A percentile compares a stretch with the other conserved stretches of the same genome.
Evolutionary conservation across 495 filamentous ascomycete genomes (phyloP).

Genomic region (Penicillium manginii): DNA sequence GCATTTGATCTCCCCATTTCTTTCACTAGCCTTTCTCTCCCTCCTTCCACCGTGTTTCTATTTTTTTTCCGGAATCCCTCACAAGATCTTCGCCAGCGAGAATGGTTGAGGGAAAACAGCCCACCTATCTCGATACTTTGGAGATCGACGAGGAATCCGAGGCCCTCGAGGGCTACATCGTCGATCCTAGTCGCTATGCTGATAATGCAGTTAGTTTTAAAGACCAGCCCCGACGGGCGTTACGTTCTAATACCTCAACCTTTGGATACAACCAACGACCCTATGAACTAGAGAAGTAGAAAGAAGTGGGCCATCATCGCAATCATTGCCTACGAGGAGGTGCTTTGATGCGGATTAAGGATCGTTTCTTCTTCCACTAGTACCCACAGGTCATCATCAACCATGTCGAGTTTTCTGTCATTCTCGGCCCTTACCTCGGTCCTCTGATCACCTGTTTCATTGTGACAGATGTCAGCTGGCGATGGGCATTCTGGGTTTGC

Average conservation of each 20-base stretch:
- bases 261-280: constrained; percentile 13
- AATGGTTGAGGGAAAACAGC: constrained; percentile 1
- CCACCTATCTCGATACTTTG: background rate
- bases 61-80: background rate
- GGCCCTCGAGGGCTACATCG: constrained; percentile 21
- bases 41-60: background rate
- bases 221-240: constrained; percentile 14
- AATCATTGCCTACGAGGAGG: constrained; percentile 18
- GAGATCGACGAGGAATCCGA: constrained; percentile 18
- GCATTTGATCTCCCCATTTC: background rate
- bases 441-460: constrained; percentile 15
- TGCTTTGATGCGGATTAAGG: constrained; percentile 15
- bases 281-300: constrained; percentile 13
- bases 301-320: constrained; percentile 13
- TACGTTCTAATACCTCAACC: constrained; percentile 24
- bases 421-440: constrained; percentile 13
- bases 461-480: constrained; percentile 11
- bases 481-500: constrained; percentile 16
- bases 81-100: background rate
- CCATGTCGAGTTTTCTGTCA: constrained; percentile 17
- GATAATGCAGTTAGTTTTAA: constrained; percentile 15
- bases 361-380: constrained; percentile 14
- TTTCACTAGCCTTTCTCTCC: constrained; percentile 5
- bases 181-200: constrained; percentile 22
- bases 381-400: constrained; percentile 18